These are phyloP conservation scores for Lipomyces mesembrius DNA, from an alignment of 805 yeast species.

Conservation along the genomic window DNA sequence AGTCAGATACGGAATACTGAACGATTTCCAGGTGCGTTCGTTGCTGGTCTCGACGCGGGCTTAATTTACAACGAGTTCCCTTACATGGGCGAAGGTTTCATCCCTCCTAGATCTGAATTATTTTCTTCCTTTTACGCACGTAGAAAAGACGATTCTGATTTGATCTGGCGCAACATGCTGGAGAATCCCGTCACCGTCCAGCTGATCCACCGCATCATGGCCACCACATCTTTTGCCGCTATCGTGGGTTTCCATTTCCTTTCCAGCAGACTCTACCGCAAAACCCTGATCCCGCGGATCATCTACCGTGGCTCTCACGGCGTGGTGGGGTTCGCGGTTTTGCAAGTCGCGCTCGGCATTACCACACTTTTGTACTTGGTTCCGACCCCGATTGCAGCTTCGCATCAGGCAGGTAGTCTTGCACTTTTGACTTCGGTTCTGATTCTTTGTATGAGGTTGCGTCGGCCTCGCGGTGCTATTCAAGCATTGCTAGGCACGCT, in stretches of 20 bases:
- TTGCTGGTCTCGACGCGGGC: conserved; percentile 98
- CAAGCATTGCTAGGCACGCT: background rate
- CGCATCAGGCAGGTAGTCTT: conserved; percentile 96
- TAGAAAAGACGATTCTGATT: conserved; percentile 67
- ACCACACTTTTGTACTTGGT: conserved; percentile 83
- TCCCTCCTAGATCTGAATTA: conserved; percentile 79
- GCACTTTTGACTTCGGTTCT: conserved; percentile 83
- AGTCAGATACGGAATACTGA: background rate
- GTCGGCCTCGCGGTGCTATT: conserved; percentile 21
- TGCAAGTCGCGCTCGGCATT: conserved; percentile 88
- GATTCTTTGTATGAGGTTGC: conserved; percentile 60
- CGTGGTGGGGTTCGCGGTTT: conserved; percentile 79
- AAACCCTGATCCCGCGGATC: conserved; percentile 56
- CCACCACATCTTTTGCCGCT: conserved; percentile 75
- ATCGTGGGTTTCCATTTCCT: conserved; percentile 57
- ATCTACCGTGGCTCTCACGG: conserved; percentile 64
- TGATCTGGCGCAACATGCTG: conserved; percentile 87
- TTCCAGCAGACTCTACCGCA: conserved; percentile 45
- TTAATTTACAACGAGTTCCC: conserved; percentile 95
- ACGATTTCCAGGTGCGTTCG: conserved; percentile 83
- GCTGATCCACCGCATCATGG: conserved; percentile 83
- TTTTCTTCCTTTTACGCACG: conserved; percentile 76
- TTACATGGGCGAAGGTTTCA: conserved; percentile 78
- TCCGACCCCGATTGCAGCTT: conserved; percentile 90
- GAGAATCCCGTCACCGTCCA: conserved; percentile 98